These are phyloP conservation scores for Ceratobasidium sp. DNA, from an alignment of 1,284 basidiomycete genomes.

Conservation along the genomic window DNA sequence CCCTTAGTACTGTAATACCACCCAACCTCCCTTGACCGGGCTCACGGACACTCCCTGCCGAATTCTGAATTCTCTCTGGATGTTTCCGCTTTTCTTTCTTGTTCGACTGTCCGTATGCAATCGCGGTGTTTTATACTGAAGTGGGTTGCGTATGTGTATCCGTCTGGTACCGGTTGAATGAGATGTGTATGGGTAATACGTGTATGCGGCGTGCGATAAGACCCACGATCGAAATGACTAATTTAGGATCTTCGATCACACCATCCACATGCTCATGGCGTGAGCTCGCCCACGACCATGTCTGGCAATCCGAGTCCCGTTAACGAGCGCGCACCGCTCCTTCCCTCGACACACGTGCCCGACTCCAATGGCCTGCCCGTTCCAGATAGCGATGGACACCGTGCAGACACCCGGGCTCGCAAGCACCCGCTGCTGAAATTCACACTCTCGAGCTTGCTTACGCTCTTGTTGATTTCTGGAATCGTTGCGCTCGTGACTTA, in stretches of 20 bases:
- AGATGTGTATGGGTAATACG: neutral
- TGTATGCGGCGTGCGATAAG: neutral
- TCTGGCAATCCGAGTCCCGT: too few relatives aligned
- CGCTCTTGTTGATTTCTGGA: constrained; percentile 37
- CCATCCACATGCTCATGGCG: neutral
- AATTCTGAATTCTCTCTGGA: constrained; percentile 12
- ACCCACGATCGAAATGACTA: neutral
- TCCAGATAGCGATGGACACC: constrained; percentile 18
- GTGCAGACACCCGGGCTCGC: neutral
- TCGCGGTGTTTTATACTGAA: constrained; percentile 27
- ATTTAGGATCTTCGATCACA: neutral
- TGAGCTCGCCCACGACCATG: too few relatives aligned
- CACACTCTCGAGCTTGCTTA: constrained; percentile 32
- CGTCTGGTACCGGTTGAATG: neutral
- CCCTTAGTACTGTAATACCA: constrained; percentile 30
- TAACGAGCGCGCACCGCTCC: too few relatives aligned
- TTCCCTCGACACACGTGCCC: constrained; percentile 1
- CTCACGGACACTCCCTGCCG: constrained; percentile 11
- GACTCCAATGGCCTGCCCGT: constrained; percentile 3
- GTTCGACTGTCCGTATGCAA: constrained; percentile 28
- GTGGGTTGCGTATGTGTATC: constrained; percentile 1
- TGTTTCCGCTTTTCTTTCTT: neutral
- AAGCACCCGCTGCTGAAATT: constrained; percentile 16
- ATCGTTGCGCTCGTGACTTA: constrained; percentile 37
- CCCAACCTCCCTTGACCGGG: neutral